These are phyloP conservation scores for Coemansia sp. DNA, from an alignment of 192 early-diverging fungal genomes.

Conservation along the genomic window DNA sequence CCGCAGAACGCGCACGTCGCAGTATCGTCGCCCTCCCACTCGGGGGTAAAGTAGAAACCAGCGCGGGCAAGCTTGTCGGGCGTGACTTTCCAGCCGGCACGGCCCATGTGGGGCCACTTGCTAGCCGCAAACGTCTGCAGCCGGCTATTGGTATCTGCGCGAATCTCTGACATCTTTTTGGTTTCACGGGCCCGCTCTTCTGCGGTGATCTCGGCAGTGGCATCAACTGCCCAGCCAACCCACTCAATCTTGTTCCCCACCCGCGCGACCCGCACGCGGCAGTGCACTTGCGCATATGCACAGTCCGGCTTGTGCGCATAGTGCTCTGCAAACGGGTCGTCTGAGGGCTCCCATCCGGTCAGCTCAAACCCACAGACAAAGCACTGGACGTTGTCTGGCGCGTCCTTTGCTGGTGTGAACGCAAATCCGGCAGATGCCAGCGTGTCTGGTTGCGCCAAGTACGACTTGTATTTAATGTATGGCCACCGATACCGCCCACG, in stretches of 20 bases:
- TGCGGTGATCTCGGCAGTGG: not conserved
- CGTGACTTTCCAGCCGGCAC: conserved; percentile 45
- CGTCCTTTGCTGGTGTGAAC: conserved; percentile 53
- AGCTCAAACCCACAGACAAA: conserved; percentile 55
- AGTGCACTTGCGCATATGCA: conserved; percentile 46
- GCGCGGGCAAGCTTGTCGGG: conserved; percentile 49
- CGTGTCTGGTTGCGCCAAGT: conserved; percentile 49
- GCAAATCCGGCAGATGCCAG: conserved; percentile 55
- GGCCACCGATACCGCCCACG: conserved; percentile 49
- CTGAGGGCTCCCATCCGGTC: conserved; percentile 52
- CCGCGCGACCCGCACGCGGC: conserved; percentile 26
- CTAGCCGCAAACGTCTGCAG: conserved; percentile 25
- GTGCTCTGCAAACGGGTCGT: conserved; percentile 58
- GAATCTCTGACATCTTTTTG: conserved; percentile 17
- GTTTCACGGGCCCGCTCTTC: conserved; percentile 6
- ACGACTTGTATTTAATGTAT: conserved; percentile 42
- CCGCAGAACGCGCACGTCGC: conserved; percentile 53
- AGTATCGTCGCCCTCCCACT: conserved; percentile 42
- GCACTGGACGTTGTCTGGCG: conserved; percentile 54
- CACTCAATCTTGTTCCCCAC: conserved; percentile 37
- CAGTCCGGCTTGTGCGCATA: conserved; percentile 43
- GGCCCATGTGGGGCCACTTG: conserved; percentile 49
- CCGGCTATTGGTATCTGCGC: conserved; percentile 22
- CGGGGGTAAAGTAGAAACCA: conserved; percentile 55
- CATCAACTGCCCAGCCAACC: conserved; percentile 32